Conservation (phyloP, 495 filamentous ascomycete species). For the Penicillium alfredii region DNA sequence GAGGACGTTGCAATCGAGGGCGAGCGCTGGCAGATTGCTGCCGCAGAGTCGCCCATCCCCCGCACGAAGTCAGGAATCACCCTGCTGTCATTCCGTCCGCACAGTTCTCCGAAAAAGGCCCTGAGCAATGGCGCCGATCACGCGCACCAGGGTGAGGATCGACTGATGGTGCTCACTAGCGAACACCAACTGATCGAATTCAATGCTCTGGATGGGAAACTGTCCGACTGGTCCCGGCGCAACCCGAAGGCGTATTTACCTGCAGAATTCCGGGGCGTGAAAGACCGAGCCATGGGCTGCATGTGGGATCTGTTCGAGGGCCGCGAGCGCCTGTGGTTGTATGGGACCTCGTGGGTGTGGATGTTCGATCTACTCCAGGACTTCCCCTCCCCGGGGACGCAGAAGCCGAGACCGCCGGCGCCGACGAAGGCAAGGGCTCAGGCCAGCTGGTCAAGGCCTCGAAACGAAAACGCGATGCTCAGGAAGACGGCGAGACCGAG, state of each 20-base stretch:
- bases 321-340: conserved; percentile 72
- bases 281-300: conserved; percentile 73
- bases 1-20: conserved; percentile 36
- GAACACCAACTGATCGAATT: conserved; percentile 71
- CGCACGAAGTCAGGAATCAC: conserved; percentile 64
- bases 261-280: conserved; percentile 57
- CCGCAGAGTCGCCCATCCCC: conserved; percentile 64
- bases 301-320: conserved; percentile 67
- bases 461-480: conserved; percentile 43
- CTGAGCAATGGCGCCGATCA: conserved; percentile 34
- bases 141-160: conserved; percentile 42
- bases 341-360: conserved; percentile 78
- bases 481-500: conserved; percentile 32
- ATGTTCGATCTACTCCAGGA: conserved; percentile 85
- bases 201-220: conserved; percentile 62
- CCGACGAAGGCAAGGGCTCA: conserved; percentile 17
- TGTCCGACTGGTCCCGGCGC: conserved; percentile 78
- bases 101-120: conserved; percentile 20
- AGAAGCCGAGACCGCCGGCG: conserved; percentile 19
- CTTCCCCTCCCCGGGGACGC: conserved; percentile 46
- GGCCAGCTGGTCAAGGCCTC: conserved; percentile 23
- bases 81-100: conserved; percentile 68
- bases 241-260: conserved; percentile 75
- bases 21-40: conserved; percentile 62
- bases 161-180: conserved; percentile 69